Percentiles rank a stretch among this genome's conserved stretches.
phyloP scores from a whole-genome alignment of 2,329 filamentous ascomycete species.

The Penicillium sclerotigenum region DNA sequence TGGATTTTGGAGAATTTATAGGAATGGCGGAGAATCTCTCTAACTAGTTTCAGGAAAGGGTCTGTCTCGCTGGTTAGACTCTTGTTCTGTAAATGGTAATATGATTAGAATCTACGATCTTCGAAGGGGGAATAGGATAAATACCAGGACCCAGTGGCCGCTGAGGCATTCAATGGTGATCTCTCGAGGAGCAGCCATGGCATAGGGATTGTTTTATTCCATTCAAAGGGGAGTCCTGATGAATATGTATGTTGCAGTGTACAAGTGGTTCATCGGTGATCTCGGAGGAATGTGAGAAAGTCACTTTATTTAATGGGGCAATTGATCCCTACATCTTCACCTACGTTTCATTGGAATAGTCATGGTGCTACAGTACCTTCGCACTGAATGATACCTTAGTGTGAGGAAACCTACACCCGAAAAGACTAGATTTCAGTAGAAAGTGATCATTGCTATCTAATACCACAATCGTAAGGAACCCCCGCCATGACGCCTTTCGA shows the following conservation, averaged over 20 bases:
- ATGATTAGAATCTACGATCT: neutral
- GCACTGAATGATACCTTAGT: neutral
- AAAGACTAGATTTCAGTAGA: neutral
- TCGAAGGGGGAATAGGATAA: no score
- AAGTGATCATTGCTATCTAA: constrained; percentile 27
- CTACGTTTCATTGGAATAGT: neutral
- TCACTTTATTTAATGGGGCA: neutral
- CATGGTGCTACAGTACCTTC: neutral
- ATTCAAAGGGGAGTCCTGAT: neutral
- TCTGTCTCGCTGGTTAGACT: neutral
- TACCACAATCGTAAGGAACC: constrained; percentile 19
- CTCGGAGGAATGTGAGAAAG: neutral
- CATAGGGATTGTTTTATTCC: neutral
- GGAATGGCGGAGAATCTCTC: neutral
- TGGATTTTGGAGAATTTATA: neutral
- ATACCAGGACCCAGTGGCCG: constrained; percentile 1
- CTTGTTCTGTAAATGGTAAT: neutral
- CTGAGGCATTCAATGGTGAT: neutral
- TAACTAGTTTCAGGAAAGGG: neutral
- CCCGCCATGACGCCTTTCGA: constrained; percentile 21
- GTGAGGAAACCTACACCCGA: neutral
- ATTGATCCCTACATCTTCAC: no score
- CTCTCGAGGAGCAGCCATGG: neutral
- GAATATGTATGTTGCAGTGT: neutral
- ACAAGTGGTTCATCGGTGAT: neutral